Evolutionary conservation across 2,329 filamentous ascomycete species (phyloP).

Genomic region (Colletotrichum endophyticum): DNA sequence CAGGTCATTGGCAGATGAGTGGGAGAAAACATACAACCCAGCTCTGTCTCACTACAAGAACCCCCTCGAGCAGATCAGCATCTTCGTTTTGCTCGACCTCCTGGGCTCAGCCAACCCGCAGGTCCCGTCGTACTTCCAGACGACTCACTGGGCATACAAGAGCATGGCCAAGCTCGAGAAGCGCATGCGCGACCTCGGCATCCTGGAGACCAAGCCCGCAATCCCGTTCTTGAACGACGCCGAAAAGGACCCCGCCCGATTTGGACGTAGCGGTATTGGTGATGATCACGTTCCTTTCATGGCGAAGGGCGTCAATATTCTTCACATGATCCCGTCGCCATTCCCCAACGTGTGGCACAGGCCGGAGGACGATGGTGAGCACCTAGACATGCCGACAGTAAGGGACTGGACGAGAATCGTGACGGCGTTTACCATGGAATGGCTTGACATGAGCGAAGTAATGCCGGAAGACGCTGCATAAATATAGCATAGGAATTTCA

Average conservation of each 20-base stretch:
- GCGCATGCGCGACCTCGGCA: conserved; percentile 63
- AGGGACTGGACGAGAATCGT: conserved; percentile 79
- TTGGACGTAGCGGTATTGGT: conserved; percentile 49
- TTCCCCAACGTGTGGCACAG: conserved; percentile 79
- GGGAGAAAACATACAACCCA: conserved; percentile 70
- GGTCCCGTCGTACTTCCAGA: conserved; percentile 76
- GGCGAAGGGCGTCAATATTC: conserved; percentile 72
- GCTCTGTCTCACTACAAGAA: conserved; percentile 73
- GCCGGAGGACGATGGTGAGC: conserved; percentile 72
- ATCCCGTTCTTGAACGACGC: conserved; percentile 62
- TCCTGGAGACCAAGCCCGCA: conserved; percentile 48
- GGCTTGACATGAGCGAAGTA: conserved; percentile 70
- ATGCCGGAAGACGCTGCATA: conserved; percentile 24
- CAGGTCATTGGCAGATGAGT: conserved; percentile 71
- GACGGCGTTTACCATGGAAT: conserved; percentile 77
- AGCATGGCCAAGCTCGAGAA: conserved; percentile 68
- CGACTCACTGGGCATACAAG: conserved; percentile 83
- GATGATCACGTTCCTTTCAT: conserved; percentile 86
- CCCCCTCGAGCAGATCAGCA: conserved; percentile 72
- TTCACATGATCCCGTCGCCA: conserved; percentile 76
- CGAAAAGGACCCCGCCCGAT: conserved; percentile 44
- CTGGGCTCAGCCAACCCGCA: conserved; percentile 65
- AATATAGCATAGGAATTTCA: not conserved
- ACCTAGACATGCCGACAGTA: conserved; percentile 73
- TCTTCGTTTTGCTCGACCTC: conserved; percentile 79